These are phyloP conservation scores for Gomphus bonarii DNA, from an alignment of 1,284 basidiomycete species.

Conservation along the genomic window DNA sequence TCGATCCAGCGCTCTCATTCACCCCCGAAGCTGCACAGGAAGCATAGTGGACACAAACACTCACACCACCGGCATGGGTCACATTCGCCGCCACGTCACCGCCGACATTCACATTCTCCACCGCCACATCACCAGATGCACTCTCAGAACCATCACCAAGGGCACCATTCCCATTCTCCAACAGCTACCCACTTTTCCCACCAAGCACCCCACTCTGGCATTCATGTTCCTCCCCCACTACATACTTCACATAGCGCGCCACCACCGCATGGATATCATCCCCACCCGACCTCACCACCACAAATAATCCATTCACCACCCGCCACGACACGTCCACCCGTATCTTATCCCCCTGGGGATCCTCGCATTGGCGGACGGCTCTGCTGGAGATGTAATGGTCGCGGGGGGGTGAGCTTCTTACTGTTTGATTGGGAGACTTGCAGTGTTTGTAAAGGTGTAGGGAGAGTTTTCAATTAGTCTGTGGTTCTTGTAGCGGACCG, in stretches of 20 bases:
- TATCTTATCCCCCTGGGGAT: conserved; percentile 53
- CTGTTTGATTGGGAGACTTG: conserved; percentile 44
- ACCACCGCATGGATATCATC: conserved; percentile 9
- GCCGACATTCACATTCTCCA: background rate
- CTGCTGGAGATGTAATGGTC: conserved; percentile 57
- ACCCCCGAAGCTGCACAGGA: background rate
- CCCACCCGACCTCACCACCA: conserved; percentile 12
- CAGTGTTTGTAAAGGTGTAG: conserved; percentile 46
- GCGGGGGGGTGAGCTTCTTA: conserved; percentile 41
- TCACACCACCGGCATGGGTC: background rate
- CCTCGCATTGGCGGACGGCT: conserved; percentile 54
- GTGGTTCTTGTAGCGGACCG: background rate
- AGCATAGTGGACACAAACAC: background rate
- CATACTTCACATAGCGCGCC: background rate
- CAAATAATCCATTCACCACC: conserved; percentile 12
- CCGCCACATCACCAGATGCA: background rate
- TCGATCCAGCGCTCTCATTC: too few species aligned
- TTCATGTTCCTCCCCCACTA: background rate
- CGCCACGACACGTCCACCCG: conserved; percentile 25
- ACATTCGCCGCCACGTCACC: background rate
- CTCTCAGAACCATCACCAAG: background rate
- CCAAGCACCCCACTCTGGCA: conserved; percentile 15
- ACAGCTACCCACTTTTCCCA: conserved; percentile 11
- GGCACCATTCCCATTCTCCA: background rate
- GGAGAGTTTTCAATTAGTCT: conserved; percentile 33